phyloP scores from a whole-genome alignment of 345 rosid genomes.

The Adansonia digitata region DNA sequence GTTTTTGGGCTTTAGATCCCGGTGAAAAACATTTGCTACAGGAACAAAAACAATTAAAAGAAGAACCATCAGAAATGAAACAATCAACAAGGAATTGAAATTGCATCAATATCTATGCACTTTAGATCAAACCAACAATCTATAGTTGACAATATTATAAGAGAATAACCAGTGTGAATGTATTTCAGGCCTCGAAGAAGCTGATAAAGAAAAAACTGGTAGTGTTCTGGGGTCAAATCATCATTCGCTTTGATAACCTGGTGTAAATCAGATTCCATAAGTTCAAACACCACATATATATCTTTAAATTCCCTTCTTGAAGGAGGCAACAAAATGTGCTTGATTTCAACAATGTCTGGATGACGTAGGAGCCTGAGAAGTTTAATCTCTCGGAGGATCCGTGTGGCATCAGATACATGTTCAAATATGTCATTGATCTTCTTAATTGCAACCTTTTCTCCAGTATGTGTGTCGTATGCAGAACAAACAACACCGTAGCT shows the following conservation, averaged over 20 bases:
- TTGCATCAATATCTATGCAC: not conserved
- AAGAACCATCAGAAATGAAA: not conserved
- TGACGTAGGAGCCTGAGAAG: conserved; percentile 40
- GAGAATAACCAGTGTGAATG: conserved; percentile 78
- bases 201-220: conserved; percentile 46
- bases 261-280: conserved; percentile 49
- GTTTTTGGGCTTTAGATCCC: conserved; percentile 91
- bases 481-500: conserved; percentile 53
- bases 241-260: conserved; percentile 50
- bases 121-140: not conserved
- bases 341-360: conserved; percentile 46
- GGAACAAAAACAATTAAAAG: not conserved
- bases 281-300: conserved; percentile 45
- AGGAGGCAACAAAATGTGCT: conserved; percentile 43
- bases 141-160: not conserved
- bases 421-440: conserved; percentile 42
- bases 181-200: conserved; percentile 68
- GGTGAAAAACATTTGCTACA: conserved; percentile 84
- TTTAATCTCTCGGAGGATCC: conserved; percentile 43
- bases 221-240: conserved; percentile 44
- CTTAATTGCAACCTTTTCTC: conserved; percentile 44
- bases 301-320: conserved; percentile 44
- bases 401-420: conserved; percentile 43
- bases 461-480: conserved; percentile 39
- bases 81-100: not conserved